A percentile compares a stretch with the other conserved stretches of the same genome.
Conservation (phyloP, 306 rosid genomes). For the Senna tora region DNA sequence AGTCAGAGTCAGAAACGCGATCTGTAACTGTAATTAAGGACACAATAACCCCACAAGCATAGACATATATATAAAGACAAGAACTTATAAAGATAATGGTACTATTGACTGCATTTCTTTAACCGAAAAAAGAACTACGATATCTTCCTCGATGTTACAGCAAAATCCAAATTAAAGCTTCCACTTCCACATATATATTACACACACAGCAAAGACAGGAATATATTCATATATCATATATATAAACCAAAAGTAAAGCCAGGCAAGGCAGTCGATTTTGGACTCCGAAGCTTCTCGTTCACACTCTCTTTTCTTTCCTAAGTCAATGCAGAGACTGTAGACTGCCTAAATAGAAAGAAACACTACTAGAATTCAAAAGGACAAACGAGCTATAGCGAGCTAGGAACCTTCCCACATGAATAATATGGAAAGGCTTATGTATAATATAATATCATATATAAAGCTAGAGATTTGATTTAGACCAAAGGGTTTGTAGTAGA, state of each 20-base stretch:
- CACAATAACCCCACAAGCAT: conserved; percentile 22
- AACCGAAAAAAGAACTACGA: conserved; percentile 39
- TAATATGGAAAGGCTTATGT: conserved; percentile 19
- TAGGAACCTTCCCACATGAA: conserved; percentile 34
- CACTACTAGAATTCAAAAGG: not conserved
- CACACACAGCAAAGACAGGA: conserved; percentile 47
- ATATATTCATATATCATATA: not conserved
- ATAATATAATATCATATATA: conserved; percentile 28
- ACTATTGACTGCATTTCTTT: conserved; percentile 20
- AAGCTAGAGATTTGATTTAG: conserved; percentile 36
- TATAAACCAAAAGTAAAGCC: conserved; percentile 36
- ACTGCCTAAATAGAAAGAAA: conserved; percentile 27
- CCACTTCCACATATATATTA: conserved; percentile 37
- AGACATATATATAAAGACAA: not conserved
- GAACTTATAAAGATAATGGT: conserved; percentile 14
- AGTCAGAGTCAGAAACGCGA: no score
- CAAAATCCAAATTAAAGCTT: conserved; percentile 55
- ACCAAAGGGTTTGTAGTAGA: conserved; percentile 70
- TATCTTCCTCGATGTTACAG: conserved; percentile 65
- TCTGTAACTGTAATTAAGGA: not conserved
- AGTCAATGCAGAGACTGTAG: conserved; percentile 38
- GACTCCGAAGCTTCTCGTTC: conserved; percentile 62
- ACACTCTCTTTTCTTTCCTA: conserved; percentile 44
- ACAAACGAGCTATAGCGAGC: not conserved
- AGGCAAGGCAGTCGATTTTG: conserved; percentile 49